Conservation (phyloP, 257 asterid species). For the Euphrasia confusa region DNA sequence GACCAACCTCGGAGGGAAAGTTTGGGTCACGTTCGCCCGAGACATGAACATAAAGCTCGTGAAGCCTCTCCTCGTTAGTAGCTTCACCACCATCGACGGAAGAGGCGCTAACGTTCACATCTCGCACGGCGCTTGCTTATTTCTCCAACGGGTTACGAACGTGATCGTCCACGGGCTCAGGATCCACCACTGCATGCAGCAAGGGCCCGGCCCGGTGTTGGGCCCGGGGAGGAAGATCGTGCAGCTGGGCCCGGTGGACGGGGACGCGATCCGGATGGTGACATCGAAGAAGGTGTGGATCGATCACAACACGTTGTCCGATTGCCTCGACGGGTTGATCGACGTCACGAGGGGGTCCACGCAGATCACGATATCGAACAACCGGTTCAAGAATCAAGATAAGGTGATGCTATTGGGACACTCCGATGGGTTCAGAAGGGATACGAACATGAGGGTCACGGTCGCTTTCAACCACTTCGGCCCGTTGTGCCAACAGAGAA, state of each 20-base stretch:
- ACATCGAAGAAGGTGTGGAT: constrained; percentile 64
- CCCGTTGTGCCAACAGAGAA: constrained; percentile 68
- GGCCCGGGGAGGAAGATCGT: constrained; percentile 41
- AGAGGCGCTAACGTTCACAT: constrained; percentile 64
- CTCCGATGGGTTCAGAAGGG: constrained; percentile 57
- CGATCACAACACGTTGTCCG: constrained; percentile 68
- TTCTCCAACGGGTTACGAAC: constrained; percentile 51
- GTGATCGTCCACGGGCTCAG: constrained; percentile 70
- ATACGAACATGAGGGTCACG: constrained; percentile 68
- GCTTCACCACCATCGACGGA: constrained; percentile 71
- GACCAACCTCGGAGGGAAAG: constrained; percentile 52
- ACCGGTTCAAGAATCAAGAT: constrained; percentile 63
- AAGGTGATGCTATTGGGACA: constrained; percentile 89
- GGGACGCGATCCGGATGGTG: constrained; percentile 66
- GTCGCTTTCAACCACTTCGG: constrained; percentile 85
- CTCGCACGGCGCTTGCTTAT: constrained; percentile 54
- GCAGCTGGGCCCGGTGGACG: constrained; percentile 57
- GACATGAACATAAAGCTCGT: constrained; percentile 57
- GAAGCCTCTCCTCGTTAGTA: constrained; percentile 62
- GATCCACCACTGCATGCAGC: constrained; percentile 63
- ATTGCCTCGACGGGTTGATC: constrained; percentile 58
- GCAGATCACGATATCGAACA: constrained; percentile 64
- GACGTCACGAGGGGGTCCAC: constrained; percentile 87
- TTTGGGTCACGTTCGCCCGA: constrained; percentile 69
- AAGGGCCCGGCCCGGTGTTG: constrained; percentile 42